phyloP scores from a whole-genome alignment of 75 land plant species.

The Isoetes taiwanensis region DNA sequence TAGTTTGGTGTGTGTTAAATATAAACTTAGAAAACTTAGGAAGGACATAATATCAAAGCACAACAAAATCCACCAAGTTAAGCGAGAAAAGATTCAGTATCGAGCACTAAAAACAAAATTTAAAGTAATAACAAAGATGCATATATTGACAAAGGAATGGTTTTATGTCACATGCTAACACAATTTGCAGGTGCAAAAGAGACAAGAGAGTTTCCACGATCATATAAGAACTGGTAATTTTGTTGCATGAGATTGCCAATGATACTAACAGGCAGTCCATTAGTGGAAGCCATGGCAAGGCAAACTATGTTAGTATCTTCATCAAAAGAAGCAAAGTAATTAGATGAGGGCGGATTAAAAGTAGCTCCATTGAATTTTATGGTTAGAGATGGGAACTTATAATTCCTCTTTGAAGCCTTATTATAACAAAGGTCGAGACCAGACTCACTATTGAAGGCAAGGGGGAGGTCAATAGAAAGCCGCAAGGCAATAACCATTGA shows the following conservation, averaged over 20 bases:
- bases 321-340: background rate
- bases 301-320: background rate
- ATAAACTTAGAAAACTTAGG: no score
- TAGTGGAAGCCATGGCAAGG: background rate
- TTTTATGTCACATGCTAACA: no score
- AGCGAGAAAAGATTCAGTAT: no score
- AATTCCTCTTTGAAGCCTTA: background rate
- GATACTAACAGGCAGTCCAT: background rate
- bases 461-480: background rate
- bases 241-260: constrained; percentile 5
- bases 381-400: background rate
- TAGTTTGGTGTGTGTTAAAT: no score
- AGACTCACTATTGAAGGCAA: background rate
- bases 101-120: no score
- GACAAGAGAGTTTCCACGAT: background rate
- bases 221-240: background rate
- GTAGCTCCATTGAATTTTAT: background rate
- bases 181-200: background rate
- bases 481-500: background rate
- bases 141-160: no score
- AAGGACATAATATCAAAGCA: no score
- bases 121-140: no score
- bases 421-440: background rate
- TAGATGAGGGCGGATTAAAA: background rate
- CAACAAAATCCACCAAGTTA: no score